A percentile compares a stretch with the other conserved stretches of the same genome.
These are phyloP conservation scores for Wallacemonas sp. DNA, from an alignment of 208 protist species.

Conservation along the genomic window DNA sequence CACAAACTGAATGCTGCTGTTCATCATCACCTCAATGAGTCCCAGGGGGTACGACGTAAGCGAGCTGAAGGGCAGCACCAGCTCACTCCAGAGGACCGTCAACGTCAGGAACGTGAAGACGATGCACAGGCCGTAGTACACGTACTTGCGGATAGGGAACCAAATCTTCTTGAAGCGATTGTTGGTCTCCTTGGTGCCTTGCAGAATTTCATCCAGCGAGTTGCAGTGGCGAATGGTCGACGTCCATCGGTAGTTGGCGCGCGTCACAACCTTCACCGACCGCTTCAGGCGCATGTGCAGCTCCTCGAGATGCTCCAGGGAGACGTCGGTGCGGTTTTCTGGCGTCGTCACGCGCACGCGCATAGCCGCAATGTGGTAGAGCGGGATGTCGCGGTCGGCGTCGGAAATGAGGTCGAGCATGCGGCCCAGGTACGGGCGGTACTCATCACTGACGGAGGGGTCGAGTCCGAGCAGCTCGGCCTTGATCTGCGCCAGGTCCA, in stretches of 20 bases:
- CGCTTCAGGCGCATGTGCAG: slow-evolving; percentile 79
- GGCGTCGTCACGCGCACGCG: slow-evolving; percentile 44
- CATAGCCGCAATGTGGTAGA: slow-evolving; percentile 74
- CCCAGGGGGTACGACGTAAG: slow-evolving; percentile 52
- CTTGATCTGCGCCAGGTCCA: slow-evolving; percentile 80
- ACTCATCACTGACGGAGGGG: slow-evolving; percentile 75
- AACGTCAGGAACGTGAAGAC: slow-evolving; percentile 68
- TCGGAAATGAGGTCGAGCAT: slow-evolving; percentile 84
- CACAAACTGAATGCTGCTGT: slow-evolving; percentile 68
- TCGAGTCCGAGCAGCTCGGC: slow-evolving; percentile 81
- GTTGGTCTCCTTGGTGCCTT: slow-evolving; percentile 54
- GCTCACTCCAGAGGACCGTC: slow-evolving; percentile 86
- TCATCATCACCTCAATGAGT: slow-evolving; percentile 79
- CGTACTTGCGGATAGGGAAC: slow-evolving; percentile 62
- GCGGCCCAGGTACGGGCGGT: slow-evolving; percentile 63
- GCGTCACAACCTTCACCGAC: slow-evolving; percentile 74
- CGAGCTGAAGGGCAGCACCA: slow-evolving; percentile 72
- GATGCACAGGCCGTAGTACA: slow-evolving; percentile 59
- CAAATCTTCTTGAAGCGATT: slow-evolving; percentile 66
- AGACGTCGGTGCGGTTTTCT: slow-evolving; percentile 65
- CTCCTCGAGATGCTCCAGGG: slow-evolving; percentile 73
- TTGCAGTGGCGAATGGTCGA: slow-evolving; percentile 67
- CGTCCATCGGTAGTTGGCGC: slow-evolving; percentile 83
- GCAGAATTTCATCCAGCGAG: slow-evolving; percentile 70
- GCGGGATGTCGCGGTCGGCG: slow-evolving; percentile 75